Evolutionary conservation across 129 eudicot genomes (phyloP).

Genomic region (Helichrysum umbraculigerum): DNA sequence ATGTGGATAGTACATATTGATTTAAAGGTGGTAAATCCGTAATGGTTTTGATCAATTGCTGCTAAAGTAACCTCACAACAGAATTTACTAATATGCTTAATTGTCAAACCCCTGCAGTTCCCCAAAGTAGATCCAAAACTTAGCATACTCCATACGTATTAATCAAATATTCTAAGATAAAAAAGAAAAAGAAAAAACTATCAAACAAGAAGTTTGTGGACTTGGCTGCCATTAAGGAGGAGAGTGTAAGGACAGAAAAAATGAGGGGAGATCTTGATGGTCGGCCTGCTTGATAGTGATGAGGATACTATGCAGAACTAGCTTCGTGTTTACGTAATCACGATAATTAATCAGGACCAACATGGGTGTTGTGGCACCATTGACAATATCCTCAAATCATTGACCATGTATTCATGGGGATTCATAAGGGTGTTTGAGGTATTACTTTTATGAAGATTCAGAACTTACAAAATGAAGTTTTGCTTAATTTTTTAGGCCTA

Average conservation of each 20-base stretch:
- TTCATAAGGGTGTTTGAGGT: not conserved
- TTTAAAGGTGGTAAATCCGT: not conserved
- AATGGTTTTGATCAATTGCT: slow-evolving; percentile 1
- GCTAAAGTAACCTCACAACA: not conserved
- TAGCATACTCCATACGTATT: not conserved
- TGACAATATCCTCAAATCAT: not conserved
- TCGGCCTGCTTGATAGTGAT: not conserved
- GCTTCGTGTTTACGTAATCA: not conserved
- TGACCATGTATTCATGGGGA: not conserved
- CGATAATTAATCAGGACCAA: not conserved
- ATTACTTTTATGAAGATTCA: not conserved
- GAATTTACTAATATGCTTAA: slow-evolving; percentile 12
- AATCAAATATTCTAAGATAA: slow-evolving; percentile 1
- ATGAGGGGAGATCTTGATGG: not conserved
- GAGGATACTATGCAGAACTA: not conserved
- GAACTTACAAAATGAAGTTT: not conserved
- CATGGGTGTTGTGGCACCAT: not conserved
- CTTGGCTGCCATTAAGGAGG: slow-evolving; percentile 9
- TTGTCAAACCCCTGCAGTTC: not conserved
- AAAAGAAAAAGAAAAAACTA: not conserved
- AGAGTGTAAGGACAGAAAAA: not conserved
- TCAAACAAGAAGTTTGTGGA: not conserved
- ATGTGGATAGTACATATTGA: not conserved
- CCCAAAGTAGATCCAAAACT: not conserved
- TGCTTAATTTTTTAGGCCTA: not conserved